Base-by-base conservation (phyloP, 768 basidiomycete species). In the Boletus pseudo-olivaceus region DNA sequence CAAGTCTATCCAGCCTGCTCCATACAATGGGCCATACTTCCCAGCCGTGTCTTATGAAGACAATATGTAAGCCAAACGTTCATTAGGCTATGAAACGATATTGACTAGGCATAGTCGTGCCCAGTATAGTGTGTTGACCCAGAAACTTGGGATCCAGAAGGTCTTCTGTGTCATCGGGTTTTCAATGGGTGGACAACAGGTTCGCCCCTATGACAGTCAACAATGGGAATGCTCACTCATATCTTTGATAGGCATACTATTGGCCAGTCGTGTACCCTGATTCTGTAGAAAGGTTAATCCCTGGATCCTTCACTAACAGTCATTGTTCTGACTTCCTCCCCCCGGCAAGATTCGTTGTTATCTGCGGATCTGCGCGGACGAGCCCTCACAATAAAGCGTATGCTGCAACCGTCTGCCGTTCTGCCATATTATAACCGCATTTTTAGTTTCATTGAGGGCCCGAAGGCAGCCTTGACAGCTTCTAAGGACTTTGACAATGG, bases 1-100 rank as follows among this genome's bases (percentile, higher is more conserved):
- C 15, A 32, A 8, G 33, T 27, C 19, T 49, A 23, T 37, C 32
- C 41, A 83, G 82, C 77, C 82, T 9, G 59, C 67, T 7, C 82
- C 82, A 0, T 79, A 80, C 67, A 82, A 82, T 52, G 82, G 82
- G 0, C 81, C 82, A 4, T 82, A 80, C 62, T 83, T 83, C 56
- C 82, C 82, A 11, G 69, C 69, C 4, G 73, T 82, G 9, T 77
- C 80, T 17, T 82, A 83, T 57, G 76, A 79, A 59, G 82, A 82
- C 51, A 84, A 84, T 60, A 76, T 82, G 82, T 80, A 50, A 67
- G 74, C 33, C 32, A 7, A 42, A n/a, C 15, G 19, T 37, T 8
- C 27, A 30, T n/a, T 26, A 4, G 4, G 17, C 19, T n/a, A 40
- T 6, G 29, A 44, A 33, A 27, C n/a, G 7, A 19, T 32, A 26